Evolutionary conservation across 2,329 filamentous ascomycete genomes (phyloP).

Genomic region (Ceratocystiopsis sp.): DNA sequence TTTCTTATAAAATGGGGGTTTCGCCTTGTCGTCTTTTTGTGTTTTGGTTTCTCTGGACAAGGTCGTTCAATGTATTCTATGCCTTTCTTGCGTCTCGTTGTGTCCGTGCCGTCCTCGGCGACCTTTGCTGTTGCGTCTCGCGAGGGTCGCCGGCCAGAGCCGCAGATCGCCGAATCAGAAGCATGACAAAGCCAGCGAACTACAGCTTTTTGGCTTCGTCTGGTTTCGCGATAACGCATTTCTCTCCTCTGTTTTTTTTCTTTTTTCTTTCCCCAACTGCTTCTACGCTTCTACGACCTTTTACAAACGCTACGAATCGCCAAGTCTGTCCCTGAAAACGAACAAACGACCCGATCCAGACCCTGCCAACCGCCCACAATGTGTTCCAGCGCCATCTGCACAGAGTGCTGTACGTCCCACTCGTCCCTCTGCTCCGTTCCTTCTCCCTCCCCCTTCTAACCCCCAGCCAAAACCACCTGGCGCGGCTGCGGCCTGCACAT

Average conservation of each 20-base stretch:
- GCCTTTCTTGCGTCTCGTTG: no score
- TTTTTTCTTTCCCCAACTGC: background rate
- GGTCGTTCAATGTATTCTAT: no score
- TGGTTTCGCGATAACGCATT: background rate
- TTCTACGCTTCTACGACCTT: conserved; percentile 9
- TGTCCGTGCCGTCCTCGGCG: no score
- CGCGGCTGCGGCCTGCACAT: conserved; percentile 32
- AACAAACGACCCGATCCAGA: background rate
- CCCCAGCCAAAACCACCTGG: conserved; percentile 29
- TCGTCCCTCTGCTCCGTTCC: conserved; percentile 6
- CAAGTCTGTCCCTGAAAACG: conserved; percentile 25
- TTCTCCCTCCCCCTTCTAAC: conserved; percentile 8
- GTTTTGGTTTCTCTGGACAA: no score
- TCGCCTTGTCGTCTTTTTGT: no score
- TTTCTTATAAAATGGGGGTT: no score
- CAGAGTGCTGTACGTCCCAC: conserved; percentile 22
- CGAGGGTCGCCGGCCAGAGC: no score
- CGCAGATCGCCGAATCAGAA: no score
- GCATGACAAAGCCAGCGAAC: background rate
- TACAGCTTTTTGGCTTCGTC: background rate
- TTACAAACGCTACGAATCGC: conserved; percentile 29
- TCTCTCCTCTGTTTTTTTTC: background rate
- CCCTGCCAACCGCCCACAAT: conserved; percentile 19
- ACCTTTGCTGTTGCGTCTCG: no score
- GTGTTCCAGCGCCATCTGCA: conserved; percentile 24